A percentile compares a stretch with the other conserved stretches of the same genome.
Evolutionary conservation across 2,329 filamentous ascomycete species (phyloP).

Genomic region (Myriosclerotinia curreyana): DNA sequence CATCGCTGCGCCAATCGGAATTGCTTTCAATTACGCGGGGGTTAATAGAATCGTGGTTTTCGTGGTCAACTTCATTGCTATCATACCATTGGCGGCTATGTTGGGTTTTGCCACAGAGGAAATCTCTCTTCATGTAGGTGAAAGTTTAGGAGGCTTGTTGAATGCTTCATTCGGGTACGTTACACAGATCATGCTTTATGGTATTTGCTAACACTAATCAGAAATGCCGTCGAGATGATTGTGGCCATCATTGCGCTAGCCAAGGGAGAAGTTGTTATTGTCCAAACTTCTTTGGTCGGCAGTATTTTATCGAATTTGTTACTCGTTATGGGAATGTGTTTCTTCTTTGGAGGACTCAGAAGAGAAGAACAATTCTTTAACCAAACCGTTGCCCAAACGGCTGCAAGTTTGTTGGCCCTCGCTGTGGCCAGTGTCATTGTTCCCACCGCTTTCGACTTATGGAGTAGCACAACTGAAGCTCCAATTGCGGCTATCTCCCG

Average conservation of each 20-base stretch:
- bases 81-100: constrained; percentile 83
- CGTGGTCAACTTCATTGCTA: constrained; percentile 89
- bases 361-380: constrained; percentile 86
- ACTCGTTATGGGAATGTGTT: constrained; percentile 86
- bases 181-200: constrained; percentile 9
- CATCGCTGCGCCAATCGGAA: constrained; percentile 74
- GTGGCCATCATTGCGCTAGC: constrained; percentile 80
- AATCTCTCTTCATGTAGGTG: constrained; percentile 75
- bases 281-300: constrained; percentile 88
- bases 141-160: constrained; percentile 81
- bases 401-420: constrained; percentile 65
- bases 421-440: constrained; percentile 80
- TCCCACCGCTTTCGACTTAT: constrained; percentile 77
- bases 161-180: constrained; percentile 84
- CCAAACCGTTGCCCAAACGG: constrained; percentile 85
- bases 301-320: constrained; percentile 89
- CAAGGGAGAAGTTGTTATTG: constrained; percentile 68
- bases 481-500: constrained; percentile 63
- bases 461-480: constrained; percentile 41
- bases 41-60: constrained; percentile 66
- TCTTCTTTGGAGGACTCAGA: constrained; percentile 71
- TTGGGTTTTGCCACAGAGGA: constrained; percentile 88
- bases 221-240: constrained; percentile 85
- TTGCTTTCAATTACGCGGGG: constrained; percentile 65
- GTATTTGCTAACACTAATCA: constrained; percentile 38